These are phyloP conservation scores for Chaetomium sp. DNA, from an alignment of 2,329 filamentous ascomycete species.

Conservation along the genomic window DNA sequence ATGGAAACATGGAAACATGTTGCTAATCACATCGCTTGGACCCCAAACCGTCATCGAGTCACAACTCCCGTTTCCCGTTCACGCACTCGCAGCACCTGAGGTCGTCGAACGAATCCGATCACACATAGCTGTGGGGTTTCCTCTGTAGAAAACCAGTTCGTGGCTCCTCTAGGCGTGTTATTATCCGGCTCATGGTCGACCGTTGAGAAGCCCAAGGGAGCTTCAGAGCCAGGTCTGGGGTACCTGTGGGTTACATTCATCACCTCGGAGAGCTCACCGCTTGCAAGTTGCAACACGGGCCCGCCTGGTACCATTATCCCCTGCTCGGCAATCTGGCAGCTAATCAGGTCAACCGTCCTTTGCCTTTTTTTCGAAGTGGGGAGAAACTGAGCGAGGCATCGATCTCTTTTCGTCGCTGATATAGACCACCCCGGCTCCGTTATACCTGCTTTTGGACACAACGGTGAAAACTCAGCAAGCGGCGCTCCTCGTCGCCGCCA, in stretches of 20 bases:
- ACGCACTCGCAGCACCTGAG: too few species aligned
- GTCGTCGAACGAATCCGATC: not conserved
- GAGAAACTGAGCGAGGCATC: conserved; percentile 15
- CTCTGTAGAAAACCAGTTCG: too few species aligned
- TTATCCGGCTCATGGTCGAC: not conserved
- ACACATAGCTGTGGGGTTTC: not conserved
- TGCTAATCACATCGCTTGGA: too few species aligned
- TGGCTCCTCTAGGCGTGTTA: too few species aligned
- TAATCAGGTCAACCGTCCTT: conserved; percentile 19
- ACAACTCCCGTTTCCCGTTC: too few species aligned
- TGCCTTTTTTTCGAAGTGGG: conserved; percentile 24
- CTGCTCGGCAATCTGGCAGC: conserved; percentile 29
- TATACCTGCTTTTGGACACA: conserved; percentile 27
- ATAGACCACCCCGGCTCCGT: conserved; percentile 26
- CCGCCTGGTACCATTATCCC: conserved; percentile 15
- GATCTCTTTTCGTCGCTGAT: conserved; percentile 24
- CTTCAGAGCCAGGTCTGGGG: not conserved
- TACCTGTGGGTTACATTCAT: conserved; percentile 8
- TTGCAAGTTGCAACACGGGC: not conserved
- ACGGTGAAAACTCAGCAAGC: conserved; percentile 16
- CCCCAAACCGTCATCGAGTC: too few species aligned
- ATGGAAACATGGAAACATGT: too few species aligned
- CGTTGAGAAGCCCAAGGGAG: not conserved
- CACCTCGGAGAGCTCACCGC: not conserved
- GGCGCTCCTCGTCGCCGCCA: conserved; percentile 22